A percentile compares a stretch with the other conserved stretches of the same genome.
These are phyloP conservation scores for Colletotrichum cuscutae DNA, from an alignment of 2,329 filamentous ascomycete species.

Conservation along the genomic window DNA sequence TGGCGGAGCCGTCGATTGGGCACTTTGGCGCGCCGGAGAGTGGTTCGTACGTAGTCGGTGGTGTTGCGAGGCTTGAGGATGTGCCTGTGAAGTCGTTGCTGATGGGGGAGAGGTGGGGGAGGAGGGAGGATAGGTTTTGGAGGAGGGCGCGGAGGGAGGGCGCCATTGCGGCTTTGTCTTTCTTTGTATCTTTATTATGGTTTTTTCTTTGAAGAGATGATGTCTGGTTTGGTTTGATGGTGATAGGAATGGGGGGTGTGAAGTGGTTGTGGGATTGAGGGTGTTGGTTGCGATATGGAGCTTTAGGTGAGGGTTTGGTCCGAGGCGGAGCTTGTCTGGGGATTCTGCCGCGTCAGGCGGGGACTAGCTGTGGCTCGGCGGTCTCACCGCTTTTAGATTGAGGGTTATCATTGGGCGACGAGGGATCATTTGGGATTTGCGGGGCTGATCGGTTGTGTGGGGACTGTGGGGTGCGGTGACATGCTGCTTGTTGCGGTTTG, in stretches of 20 bases:
- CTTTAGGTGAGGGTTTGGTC: neutral
- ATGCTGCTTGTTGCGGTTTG: neutral
- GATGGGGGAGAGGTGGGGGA: conserved; percentile 11
- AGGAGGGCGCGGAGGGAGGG: conserved; percentile 16
- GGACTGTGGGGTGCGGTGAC: neutral
- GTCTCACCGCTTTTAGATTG: neutral
- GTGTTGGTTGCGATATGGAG: neutral
- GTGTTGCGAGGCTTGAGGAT: conserved; percentile 15
- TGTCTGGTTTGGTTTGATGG: neutral
- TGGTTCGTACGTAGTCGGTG: conserved; percentile 46
- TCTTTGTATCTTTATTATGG: too few relatives aligned
- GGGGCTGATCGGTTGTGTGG: neutral
- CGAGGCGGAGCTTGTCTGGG: conserved; percentile 18
- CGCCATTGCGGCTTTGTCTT: neutral
- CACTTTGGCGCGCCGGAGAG: conserved; percentile 50
- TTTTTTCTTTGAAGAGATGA: too few relatives aligned
- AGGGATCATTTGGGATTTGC: neutral
- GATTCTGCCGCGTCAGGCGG: conserved; percentile 24
- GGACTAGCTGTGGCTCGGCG: neutral
- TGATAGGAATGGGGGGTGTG: neutral
- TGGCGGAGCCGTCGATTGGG: conserved; percentile 49
- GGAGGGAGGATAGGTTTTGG: neutral
- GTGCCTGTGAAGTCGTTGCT: neutral
- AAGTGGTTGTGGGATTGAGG: neutral
- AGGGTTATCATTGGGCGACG: neutral